phyloP scores from a whole-genome alignment of 1,284 basidiomycete genomes.

The Cutaneotrichosporon sp. region DNA sequence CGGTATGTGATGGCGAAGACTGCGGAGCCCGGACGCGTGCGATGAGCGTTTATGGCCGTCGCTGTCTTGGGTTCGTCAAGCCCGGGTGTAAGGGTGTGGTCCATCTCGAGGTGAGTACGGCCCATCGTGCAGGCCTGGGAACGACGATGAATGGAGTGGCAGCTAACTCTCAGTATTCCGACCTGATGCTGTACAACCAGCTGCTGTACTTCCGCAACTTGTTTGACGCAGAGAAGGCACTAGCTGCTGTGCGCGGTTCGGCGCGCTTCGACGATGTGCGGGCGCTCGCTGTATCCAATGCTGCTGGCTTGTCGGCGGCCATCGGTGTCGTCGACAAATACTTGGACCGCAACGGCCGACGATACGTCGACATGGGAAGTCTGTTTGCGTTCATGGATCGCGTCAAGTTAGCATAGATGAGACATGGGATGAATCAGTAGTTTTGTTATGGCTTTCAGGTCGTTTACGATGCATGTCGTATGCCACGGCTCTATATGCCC shows the following conservation, averaged over 20 bases:
- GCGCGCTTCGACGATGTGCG: constrained; percentile 58
- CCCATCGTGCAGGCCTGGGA: constrained; percentile 28
- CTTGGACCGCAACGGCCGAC: constrained; percentile 71
- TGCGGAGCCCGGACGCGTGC: constrained; percentile 77
- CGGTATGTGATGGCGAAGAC: constrained; percentile 76
- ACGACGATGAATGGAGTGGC: not conserved
- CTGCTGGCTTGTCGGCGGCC: constrained; percentile 55
- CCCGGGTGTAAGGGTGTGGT: constrained; percentile 64
- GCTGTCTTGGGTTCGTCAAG: constrained; percentile 59
- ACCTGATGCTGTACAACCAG: constrained; percentile 78
- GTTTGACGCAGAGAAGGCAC: constrained; percentile 67
- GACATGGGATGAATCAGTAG: not conserved
- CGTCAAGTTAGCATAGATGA: constrained; percentile 13
- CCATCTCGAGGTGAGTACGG: constrained; percentile 60
- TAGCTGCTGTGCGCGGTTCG: constrained; percentile 54
- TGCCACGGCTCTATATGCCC: no score
- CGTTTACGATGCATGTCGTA: no score
- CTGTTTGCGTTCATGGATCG: constrained; percentile 71
- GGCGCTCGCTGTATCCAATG: constrained; percentile 55
- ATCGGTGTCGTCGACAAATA: constrained; percentile 64
- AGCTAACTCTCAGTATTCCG: constrained; percentile 63
- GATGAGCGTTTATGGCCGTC: constrained; percentile 83
- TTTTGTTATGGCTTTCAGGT: no score
- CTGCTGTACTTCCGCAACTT: constrained; percentile 72
- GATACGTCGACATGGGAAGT: constrained; percentile 73